Evolutionary conservation across 1,139 yeast species (phyloP), one percentile per base, ranked within the genome.

Genomic region (Hyphopichia wangnamkhiaoensis): DNA sequence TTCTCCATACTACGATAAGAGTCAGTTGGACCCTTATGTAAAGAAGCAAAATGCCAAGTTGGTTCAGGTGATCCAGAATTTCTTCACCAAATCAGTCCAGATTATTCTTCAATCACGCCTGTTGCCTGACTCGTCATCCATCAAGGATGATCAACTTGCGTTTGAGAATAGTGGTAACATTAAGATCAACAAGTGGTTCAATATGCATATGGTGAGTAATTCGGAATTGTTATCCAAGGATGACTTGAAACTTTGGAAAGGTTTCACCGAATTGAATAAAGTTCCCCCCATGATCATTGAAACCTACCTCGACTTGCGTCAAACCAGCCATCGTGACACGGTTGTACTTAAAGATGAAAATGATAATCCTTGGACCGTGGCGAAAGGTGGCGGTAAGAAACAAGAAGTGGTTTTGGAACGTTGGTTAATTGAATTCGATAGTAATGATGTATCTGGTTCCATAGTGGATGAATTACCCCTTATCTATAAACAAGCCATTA

Each of bases 381-480:
- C 63, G 29, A 73, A 52, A 35, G 70, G 65, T 17, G 77, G 68
- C 2, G 54, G 56, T 20, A 80, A 76, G 54, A 84, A 83, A 52
- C 70, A 80, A 12, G 98, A 91, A 59, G 79, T 93, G 14, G 96
- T 93, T 2, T 65, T 93, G 42, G 98, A 93, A 57, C 72, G 98
- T 43, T 93, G 98, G 98, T 69, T 89, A 19, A 68, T 93, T 28
- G 96, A 90, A 58, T 78, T 90, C 46, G 91, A 84, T 50, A 58
- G 58, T 36, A 54, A 44, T 38, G 61, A 51, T 18, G 58, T 58
- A 7, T 49, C 61, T 14, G 68, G 65, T 12, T 51, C 58, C 9
- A 45, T 58, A 1, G 49, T 59, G 3, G 74, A 65, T 37, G 91
- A 85, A 43, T 68, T 85, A 18, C 89, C 94, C 0, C 61, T 73